phyloP scores from a whole-genome alignment of 169 alveolate genomes.

The Plasmodium ovale region DNA sequence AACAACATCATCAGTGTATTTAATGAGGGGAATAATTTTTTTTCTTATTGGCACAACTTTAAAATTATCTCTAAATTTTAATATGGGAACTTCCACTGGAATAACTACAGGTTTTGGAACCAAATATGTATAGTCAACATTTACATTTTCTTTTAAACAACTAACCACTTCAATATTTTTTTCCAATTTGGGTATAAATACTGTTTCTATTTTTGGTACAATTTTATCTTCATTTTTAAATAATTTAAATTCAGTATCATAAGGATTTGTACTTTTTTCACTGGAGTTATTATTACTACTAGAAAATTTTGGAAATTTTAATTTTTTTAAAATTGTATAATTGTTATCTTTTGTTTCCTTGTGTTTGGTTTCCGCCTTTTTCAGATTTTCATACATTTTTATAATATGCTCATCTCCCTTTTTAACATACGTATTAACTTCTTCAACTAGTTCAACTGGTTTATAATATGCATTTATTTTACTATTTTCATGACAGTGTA shows the following conservation, averaged over 20 bases:
- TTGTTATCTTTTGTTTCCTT: not conserved
- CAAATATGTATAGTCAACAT: conserved; percentile 78
- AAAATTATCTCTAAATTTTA: conserved; percentile 81
- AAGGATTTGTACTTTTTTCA: not conserved
- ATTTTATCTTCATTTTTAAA: conserved; percentile 19
- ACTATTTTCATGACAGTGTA: conserved; percentile 36
- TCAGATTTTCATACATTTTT: conserved; percentile 43
- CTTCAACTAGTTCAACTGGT: conserved; percentile 73
- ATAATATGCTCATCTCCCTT: conserved; percentile 68
- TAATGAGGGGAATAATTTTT: conserved; percentile 80
- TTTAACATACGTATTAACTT: conserved; percentile 58
- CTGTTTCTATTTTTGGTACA: conserved; percentile 65
- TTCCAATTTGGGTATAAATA: conserved; percentile 59
- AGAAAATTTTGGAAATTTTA: not conserved
- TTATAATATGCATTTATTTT: conserved; percentile 67
- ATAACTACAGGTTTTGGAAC: conserved; percentile 83
- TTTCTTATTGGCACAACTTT: conserved; percentile 81
- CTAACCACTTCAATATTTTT: conserved; percentile 64
- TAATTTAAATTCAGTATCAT: conserved; percentile 28
- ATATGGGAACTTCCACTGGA: conserved; percentile 82
- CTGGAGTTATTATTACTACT: not conserved
- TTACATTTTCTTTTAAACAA: conserved; percentile 43
- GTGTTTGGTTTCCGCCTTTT: conserved; percentile 12
- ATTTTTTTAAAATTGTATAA: conserved; percentile 1
- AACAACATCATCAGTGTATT: conserved; percentile 80